A percentile compares a stretch with the other conserved stretches of the same genome.
These are phyloP conservation scores for Wilcoxina mikolae DNA, from an alignment of 495 filamentous ascomycete genomes.

Conservation along the genomic window DNA sequence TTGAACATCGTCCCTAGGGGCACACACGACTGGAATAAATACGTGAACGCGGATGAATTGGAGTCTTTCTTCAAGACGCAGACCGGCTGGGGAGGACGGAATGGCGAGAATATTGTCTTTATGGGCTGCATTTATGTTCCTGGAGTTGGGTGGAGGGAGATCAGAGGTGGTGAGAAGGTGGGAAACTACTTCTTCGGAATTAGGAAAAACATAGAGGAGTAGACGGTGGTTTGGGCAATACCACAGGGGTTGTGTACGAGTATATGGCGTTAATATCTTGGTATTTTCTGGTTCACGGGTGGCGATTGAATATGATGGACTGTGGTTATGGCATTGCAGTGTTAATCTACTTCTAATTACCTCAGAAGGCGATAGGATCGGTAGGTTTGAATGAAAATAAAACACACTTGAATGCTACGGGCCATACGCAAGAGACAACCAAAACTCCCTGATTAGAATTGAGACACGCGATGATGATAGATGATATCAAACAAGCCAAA, in stretches of 20 bases:
- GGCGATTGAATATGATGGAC: no score
- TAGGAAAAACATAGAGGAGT: slow-evolving; percentile 36
- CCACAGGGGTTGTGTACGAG: neutral
- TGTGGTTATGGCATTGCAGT: no score
- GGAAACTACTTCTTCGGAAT: slow-evolving; percentile 97
- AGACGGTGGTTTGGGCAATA: neutral
- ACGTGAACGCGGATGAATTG: slow-evolving; percentile 77
- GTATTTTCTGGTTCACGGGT: no score
- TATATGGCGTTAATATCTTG: neutral
- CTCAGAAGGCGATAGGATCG: no score
- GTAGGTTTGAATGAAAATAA: no score
- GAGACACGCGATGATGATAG: no score
- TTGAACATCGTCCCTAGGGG: slow-evolving; percentile 75
- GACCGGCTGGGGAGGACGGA: slow-evolving; percentile 38
- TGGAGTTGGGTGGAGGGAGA: slow-evolving; percentile 79
- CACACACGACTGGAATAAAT: slow-evolving; percentile 92
- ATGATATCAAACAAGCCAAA: slow-evolving; percentile 5
- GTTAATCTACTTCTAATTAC: no score
- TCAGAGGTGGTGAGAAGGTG: slow-evolving; percentile 63
- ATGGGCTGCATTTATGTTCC: slow-evolving; percentile 87
- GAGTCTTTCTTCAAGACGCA: slow-evolving; percentile 37
- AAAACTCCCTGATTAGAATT: no score
- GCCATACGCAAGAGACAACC: no score
- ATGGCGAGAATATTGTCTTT: slow-evolving; percentile 37
- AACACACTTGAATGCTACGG: no score